Evolutionary conservation across 768 basidiomycete genomes (phyloP), one percentile per base, ranked within the genome.

Genomic region (Podaxis carcinomalis): DNA sequence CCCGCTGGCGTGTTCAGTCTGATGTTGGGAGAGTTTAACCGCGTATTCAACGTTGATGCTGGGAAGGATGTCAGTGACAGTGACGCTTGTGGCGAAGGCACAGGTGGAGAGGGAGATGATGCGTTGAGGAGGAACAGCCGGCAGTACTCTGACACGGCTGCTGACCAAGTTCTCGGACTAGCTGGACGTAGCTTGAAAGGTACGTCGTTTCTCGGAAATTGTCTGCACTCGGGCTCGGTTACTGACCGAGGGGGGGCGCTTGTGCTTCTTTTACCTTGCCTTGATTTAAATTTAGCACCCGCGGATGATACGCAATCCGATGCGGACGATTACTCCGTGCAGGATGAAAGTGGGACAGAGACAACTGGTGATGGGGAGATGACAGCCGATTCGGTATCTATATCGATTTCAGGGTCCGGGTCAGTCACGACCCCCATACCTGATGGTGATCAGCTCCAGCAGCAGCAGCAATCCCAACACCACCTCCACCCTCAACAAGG

Each of bases 1-100:
- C 96, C 96, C n/a, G 96, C 96, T 2, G 93, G 93, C 5, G 92
- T 98, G 46, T 95, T 98, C 74, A 94, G 92, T 69, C 76, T 97
- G 64, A 93, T 98, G 87, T 83, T 98, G 32, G 88, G 86, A 59
- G 93, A 97, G 71, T 98, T 95, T 76, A 93, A 92, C 66, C 84
- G 87, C 14, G 94, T 96, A 21, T 97, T 97, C 80, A 94, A 93
- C 67, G 92, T 93, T 55, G 87, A 83, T 64, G 73, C 70, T 23
- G 77, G 74, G 47, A 80, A 75, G 35, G 75, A 72, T 32, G 71
- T 28, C 16, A 11, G 70, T n/a, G 73, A 63, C 40, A 63, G 56
- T 40, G 57, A 50, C 39, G 32, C 10, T 64, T 70, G 68, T 61
- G 70, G 60, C 44, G 70, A 74, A 55, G 69, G 70, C 62, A 54